Conservation (phyloP, 768 basidiomycete genomes). For the Nidula microcarpa region DNA sequence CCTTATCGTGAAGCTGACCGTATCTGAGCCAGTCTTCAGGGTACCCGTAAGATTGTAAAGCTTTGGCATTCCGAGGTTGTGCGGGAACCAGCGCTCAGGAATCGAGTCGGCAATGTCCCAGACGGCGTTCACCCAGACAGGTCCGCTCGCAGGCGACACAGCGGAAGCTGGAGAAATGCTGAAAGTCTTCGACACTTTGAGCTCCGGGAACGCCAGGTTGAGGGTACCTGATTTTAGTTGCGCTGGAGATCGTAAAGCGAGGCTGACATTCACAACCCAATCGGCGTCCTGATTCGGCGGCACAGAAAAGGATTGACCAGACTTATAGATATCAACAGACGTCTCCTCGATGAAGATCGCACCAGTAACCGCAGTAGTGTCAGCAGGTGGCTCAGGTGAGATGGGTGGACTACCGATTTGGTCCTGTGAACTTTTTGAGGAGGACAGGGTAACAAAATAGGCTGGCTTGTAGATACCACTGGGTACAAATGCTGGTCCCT, state of each 20-base stretch:
- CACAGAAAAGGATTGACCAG: conserved; percentile 42
- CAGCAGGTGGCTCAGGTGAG: conserved; percentile 17
- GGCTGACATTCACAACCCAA: conserved; percentile 53
- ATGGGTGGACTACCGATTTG: conserved; percentile 16
- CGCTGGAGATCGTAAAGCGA: conserved; percentile 42
- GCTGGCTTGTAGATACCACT: conserved; percentile 54
- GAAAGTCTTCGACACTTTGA: conserved; percentile 30
- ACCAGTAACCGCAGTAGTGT: conserved; percentile 10
- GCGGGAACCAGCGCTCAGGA: conserved; percentile 52
- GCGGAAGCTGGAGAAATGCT: conserved; percentile 20
- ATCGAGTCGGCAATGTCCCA: conserved; percentile 43
- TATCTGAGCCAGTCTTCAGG: conserved; percentile 15
- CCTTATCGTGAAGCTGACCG: conserved; percentile 35
- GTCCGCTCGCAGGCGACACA: conserved; percentile 17
- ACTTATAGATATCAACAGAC: conserved; percentile 53
- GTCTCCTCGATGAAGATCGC: conserved; percentile 47
- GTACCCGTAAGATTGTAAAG: conserved; percentile 49
- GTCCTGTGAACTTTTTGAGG: conserved; percentile 9
- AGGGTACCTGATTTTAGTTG: conserved; percentile 29
- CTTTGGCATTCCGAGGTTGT: conserved; percentile 51
- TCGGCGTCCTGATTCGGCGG: conserved; percentile 44
- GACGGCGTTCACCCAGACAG: conserved; percentile 37
- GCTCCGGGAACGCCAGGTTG: conserved; percentile 43
- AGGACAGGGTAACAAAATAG: conserved; percentile 41
- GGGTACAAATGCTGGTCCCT: conserved; percentile 59